Evolutionary conservation across 495 filamentous ascomycete genomes (phyloP).

Genomic region (Saxophila tyrrhenica): DNA sequence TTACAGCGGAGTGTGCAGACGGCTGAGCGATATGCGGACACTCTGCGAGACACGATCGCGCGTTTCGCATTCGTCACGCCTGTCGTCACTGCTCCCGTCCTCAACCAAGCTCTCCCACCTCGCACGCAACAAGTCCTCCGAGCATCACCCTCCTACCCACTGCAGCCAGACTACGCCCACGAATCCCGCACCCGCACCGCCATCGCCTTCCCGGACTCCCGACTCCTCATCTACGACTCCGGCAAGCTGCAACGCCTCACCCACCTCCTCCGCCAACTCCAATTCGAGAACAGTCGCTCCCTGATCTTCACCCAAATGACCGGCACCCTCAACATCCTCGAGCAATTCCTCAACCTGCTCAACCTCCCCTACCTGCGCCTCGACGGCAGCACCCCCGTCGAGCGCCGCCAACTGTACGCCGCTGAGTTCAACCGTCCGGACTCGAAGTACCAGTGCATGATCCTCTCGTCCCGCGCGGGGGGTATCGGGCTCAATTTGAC

Average conservation of each 20-base stretch:
- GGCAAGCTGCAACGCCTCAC: constrained; percentile 92
- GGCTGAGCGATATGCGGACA: constrained; percentile 6
- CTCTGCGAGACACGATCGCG: constrained; percentile 6
- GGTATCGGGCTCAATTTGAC: constrained; percentile 95
- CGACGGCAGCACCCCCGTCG: constrained; percentile 87
- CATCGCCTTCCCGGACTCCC: constrained; percentile 94
- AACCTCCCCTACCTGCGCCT: constrained; percentile 92
- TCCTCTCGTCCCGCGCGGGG: constrained; percentile 86
- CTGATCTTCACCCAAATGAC: constrained; percentile 99
- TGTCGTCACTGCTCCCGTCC: constrained; percentile 12
- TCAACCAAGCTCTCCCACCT: constrained; percentile 6
- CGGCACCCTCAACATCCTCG: constrained; percentile 92
- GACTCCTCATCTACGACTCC: constrained; percentile 92
- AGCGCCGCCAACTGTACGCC: constrained; percentile 88
- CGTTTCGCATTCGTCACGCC: constrained; percentile 19
- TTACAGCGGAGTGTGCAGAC: constrained; percentile 9
- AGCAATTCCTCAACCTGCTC: constrained; percentile 97
- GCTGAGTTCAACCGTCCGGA: constrained; percentile 71
- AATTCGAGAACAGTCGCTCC: constrained; percentile 81
- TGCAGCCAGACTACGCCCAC: constrained; percentile 69
- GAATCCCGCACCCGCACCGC: constrained; percentile 84
- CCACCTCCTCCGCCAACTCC: constrained; percentile 71
- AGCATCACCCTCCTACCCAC: constrained; percentile 5
- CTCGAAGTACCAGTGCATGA: constrained; percentile 74
- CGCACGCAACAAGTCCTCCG: constrained; percentile 25